phyloP scores from a whole-genome alignment of 768 basidiomycete genomes.

The Mycena pura region DNA sequence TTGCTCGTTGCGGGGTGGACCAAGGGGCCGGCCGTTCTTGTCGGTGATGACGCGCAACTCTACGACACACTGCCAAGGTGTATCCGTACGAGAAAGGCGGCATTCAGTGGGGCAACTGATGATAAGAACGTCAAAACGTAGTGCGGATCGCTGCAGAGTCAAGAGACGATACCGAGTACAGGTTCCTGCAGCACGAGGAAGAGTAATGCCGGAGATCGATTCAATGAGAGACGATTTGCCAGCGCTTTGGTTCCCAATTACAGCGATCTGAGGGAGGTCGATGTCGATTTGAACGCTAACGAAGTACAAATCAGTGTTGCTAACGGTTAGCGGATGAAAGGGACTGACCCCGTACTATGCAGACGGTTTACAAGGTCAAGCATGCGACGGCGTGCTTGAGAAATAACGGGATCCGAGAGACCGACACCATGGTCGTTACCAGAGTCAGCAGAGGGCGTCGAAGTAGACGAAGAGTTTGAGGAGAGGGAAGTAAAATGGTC shows the following conservation, averaged over 20 bases:
- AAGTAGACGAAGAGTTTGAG: too few species aligned
- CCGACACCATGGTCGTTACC: too few species aligned
- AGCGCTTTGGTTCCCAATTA: slow-evolving; percentile 74
- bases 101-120: slow-evolving; percentile 65
- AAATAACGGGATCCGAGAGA: too few species aligned
- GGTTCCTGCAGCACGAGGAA: slow-evolving; percentile 75
- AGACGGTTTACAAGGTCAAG: neutral
- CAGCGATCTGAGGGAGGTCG: slow-evolving; percentile 74
- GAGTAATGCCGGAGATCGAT: slow-evolving; percentile 72
- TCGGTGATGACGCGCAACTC: slow-evolving; percentile 54
- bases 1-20: slow-evolving; percentile 42
- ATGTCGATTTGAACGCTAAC: slow-evolving; percentile 71
- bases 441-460: too few species aligned
- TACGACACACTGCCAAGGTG: slow-evolving; percentile 57
- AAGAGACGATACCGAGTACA: slow-evolving; percentile 63
- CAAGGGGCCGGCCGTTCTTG: slow-evolving; percentile 41
- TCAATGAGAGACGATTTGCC: slow-evolving; percentile 83
- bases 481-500: too few species aligned
- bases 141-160: too few species aligned
- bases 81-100: slow-evolving; percentile 47
- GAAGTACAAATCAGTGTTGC: neutral
- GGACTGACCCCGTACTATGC: neutral
- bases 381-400: too few species aligned
- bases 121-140: neutral
- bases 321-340: neutral